Evolutionary conservation across 192 early-diverging fungal species (phyloP), one percentile per base, ranked within the genome.

Genomic region (Kappamyces sp.): DNA sequence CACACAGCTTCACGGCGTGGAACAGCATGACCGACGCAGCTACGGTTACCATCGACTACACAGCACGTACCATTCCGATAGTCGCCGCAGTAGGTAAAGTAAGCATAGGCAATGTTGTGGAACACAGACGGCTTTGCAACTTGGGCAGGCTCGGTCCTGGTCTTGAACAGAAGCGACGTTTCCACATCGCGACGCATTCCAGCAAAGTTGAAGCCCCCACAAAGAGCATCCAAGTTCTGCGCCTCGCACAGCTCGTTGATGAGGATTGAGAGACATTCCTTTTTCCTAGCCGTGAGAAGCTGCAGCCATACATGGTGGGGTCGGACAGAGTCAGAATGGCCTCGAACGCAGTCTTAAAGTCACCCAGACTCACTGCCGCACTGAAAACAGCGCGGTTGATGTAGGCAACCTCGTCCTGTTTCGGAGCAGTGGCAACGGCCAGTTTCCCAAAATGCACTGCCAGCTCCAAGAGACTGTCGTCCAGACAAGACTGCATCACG

Each of bases 171-270:
- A 9, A 54, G n/a, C 45, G 53, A 32, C 12, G 41, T 38, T 54
- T 54, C 53, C 4, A 54, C 53, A 43, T 54, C 34, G 5, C 15
- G 41, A 14, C 5, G 41, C 15, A 54, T 12, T 39, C 53, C 53
- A 39, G 53, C 53, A 39, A 54, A 54, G 45, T 43, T 54, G 45
- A 54, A 54, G 22, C 53, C 53, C 12, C 53, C 53, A 39, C 29
- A 15, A 7, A 54, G 15, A 15, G 45, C 29, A 6, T 54, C 34
- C 53, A 54, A n/a, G 22, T 54, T 43, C 0, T 54, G 4, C 0
- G 31, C 34, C 2, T 54, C 36, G 45, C 53, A 54, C 14, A 54
- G 36, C 2, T 54, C 53, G 5, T 39, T 54, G 6, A 54, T 54
- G 12, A 54, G n/a, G n/a, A n/a, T n/a, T n/a, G n/a, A n/a, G n/a